Conservation (phyloP, 371 early-diverging fungal genomes). For the Mucor circinelloides region DNA sequence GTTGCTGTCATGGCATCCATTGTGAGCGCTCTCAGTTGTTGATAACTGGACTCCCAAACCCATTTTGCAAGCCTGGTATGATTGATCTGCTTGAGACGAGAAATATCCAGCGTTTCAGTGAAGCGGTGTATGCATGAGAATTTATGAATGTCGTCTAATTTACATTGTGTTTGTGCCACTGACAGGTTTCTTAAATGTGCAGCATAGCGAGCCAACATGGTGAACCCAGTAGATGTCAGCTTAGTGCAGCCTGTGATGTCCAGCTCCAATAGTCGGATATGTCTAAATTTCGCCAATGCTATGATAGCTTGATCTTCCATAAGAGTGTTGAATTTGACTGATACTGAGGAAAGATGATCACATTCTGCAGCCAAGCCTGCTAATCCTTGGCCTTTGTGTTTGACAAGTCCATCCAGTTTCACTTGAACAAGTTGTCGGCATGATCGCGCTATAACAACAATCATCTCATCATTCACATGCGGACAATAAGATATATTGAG, state of each 20-base stretch:
- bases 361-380: constrained; percentile 36
- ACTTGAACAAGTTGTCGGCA: constrained; percentile 23
- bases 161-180: constrained; percentile 7
- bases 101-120: constrained; percentile 6
- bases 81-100: not conserved
- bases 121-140: constrained; percentile 5
- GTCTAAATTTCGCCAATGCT: constrained; percentile 38
- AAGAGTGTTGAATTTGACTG: constrained; percentile 17
- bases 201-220: constrained; percentile 18
- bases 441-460: constrained; percentile 29
- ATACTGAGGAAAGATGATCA: constrained; percentile 23
- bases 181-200: constrained; percentile 17
- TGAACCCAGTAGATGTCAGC: constrained; percentile 25
- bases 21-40: not conserved
- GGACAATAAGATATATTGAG: constrained; percentile 35
- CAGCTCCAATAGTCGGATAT: constrained; percentile 28
- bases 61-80: not conserved
- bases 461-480: constrained; percentile 30
- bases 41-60: constrained; percentile 1
- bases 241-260: constrained; percentile 34
- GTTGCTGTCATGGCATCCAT: constrained; percentile 3
- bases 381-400: constrained; percentile 28
- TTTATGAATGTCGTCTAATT: not conserved
- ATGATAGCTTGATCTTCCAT: constrained; percentile 31
- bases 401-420: constrained; percentile 19